A percentile compares a stretch with the other conserved stretches of the same genome.
Conservation (phyloP, 2,329 filamentous ascomycete species). For the Triangularia setosa region DNA sequence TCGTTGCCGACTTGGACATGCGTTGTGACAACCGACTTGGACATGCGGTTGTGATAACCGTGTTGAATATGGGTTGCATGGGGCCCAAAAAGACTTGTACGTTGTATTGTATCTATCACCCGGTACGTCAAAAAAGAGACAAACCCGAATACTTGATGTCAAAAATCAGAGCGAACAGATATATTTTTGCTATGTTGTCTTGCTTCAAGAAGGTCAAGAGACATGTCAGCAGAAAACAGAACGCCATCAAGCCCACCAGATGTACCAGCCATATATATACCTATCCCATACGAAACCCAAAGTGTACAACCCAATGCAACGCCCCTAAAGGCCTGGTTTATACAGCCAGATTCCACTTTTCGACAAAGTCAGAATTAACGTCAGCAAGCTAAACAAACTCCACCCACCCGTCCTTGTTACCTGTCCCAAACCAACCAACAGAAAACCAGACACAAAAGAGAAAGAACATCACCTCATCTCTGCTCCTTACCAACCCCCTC, state of each 20-base stretch:
- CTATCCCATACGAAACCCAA: not conserved
- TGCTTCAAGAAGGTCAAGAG: not conserved
- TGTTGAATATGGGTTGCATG: not conserved
- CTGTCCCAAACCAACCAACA: not conserved
- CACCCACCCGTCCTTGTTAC: no score
- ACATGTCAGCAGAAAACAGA: not conserved
- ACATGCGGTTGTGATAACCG: no score
- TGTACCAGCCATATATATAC: not conserved
- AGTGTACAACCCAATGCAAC: not conserved
- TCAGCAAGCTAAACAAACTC: not conserved
- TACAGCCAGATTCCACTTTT: no score
- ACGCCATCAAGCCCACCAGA: not conserved
- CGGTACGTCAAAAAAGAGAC: conserved; percentile 6
- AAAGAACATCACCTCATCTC: not conserved
- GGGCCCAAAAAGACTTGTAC: conserved; percentile 4
- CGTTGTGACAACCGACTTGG: not conserved
- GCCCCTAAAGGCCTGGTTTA: not conserved
- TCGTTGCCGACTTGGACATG: not conserved
- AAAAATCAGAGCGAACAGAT: not conserved
- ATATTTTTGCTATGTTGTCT: not conserved
- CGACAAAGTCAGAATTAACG: no score
- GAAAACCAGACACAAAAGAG: not conserved
- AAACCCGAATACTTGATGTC: conserved; percentile 3
- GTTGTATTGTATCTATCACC: conserved; percentile 8
- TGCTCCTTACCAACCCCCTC: conserved; percentile 47